Base-by-base conservation (phyloP, 2,329 filamentous ascomycete species). In the Tolypocladium nubicola region DNA sequence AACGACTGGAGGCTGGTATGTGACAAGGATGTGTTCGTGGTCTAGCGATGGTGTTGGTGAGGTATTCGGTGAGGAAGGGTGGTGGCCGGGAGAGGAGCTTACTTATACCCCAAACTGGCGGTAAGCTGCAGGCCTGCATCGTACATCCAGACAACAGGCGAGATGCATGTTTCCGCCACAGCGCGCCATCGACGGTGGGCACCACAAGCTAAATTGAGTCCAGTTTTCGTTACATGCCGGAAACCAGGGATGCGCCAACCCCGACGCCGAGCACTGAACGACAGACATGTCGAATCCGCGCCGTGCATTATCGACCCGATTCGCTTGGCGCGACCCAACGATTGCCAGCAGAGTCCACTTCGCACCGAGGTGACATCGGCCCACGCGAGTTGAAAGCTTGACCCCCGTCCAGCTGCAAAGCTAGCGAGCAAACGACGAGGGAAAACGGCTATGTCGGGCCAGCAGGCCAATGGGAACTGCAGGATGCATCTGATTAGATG, bases 401-500 rank as follows among this genome's bases (percentile, higher is more conserved):
- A 10, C 1, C 47, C 45, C 26, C 47, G 47, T 26, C 30, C 47
- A 19, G 23, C 26, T n/a, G 47, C 47, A n/a, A 47, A 26, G 13
- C 21, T 45, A 26, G 43, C 21, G 1, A 7, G 43, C 19, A 23
- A 8, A 19, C 5, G 55, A 35, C 38, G 58, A 56, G 33, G 53
- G 14, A 52, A 11, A 26, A 49, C 33, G 45, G 52, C 23, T 8
- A 53, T 37, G 33, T 26, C 54, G 50, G 56, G 40, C 30, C 0
- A 49, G 19, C 35, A 30, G 52, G 35, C 64, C 65, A 68, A 68
- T 68, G 41, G 58, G 26, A 23, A 30, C 2, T 0, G 16, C 19
- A 38, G 37, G 23, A 21, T 40, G 54, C 60, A 69, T 69, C 67
- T 67, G 62, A 68, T 68, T 63, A 66, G 64, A 64, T 64, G 52